Evolutionary conservation across 164 flowering plant genomes (phyloP).

Genomic region (Euptelea pleiosperma): DNA sequence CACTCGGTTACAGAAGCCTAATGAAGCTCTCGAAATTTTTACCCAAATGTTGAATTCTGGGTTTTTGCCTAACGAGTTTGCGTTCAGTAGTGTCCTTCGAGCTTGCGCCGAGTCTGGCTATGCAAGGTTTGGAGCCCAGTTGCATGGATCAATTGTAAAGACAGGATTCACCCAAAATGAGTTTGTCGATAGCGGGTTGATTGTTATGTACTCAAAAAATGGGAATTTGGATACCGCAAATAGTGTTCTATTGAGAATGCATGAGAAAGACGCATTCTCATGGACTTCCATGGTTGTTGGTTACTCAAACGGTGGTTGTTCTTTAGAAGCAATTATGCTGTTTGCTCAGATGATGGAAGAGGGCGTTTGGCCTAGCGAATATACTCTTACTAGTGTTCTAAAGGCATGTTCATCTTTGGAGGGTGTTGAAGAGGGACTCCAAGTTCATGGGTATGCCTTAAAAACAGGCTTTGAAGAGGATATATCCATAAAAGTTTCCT

Average conservation of each 20-base stretch:
- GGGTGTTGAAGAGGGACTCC: constrained; percentile 11
- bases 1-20: constrained; percentile 3
- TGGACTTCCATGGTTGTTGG: constrained; percentile 20
- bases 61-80: constrained; percentile 17
- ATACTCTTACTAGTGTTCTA: constrained; percentile 19
- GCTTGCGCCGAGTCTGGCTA: constrained; percentile 12
- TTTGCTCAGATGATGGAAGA: constrained; percentile 15
- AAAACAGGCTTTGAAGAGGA: constrained; percentile 17
- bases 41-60: constrained; percentile 14
- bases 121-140: constrained; percentile 6
- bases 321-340: constrained; percentile 10
- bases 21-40: constrained; percentile 8
- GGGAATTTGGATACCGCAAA: constrained; percentile 7
- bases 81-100: constrained; percentile 17
- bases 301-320: constrained; percentile 6
- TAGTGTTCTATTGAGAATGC: constrained; percentile 10
- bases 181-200: constrained; percentile 17
- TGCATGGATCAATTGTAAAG: constrained; percentile 17
- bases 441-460: constrained; percentile 15
- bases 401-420: constrained; percentile 19
- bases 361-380: constrained; percentile 13
- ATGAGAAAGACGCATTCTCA: constrained; percentile 12
- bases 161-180: constrained; percentile 8
- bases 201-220: constrained; percentile 12
- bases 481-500: constrained; percentile 11